Base-by-base conservation (phyloP, 192 early-diverging fungal genomes). In the Coemansia sp. region DNA sequence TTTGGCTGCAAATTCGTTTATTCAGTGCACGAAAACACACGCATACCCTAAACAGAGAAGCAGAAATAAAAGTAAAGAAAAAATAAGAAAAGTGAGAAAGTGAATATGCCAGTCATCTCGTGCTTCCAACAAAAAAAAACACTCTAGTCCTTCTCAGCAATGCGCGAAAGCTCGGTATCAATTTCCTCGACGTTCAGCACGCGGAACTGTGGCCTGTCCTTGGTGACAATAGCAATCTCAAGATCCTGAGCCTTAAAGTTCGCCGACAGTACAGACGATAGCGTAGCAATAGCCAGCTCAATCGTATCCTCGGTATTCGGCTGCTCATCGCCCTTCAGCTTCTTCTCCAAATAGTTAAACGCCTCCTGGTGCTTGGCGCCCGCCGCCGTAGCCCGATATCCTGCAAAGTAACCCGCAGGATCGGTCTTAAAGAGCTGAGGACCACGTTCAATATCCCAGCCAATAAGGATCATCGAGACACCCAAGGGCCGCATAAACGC, bases 361-460 rank as follows among this genome's bases (percentile, higher is more conserved):
- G 93, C 88, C 78, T 99, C 95, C 58, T 78, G 71, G 57, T 78
- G 77, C 66, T 99, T 99, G 5, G 92, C 87, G 2, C 97, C 97
- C 2, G 94, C 94, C 4, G 90, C 83, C 2, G 95, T 97, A 18
- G 94, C 97, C 77, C 87, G 87, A 77, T 92, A 98, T 45, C 97
- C 97, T 46, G 91, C 90, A 84, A 87, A 99, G 73, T 96, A 98
- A 25, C 97, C 97, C 29, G 97, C 93, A 36, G 97, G 97, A 63
- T 99, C 95, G 44, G 87, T 88, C 72, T 99, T 98, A 83, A 90
- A 99, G 46, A 99, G 79, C 67, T 96, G 95, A 28, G 97, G 93
- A 10, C 97, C 97, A 25, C 82, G 80, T 78, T 99, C 97, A 51
- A 90, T 90, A 64, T 99, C 97, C 72, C 88, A 85, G 26, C 92